Percentiles rank a stretch among this genome's conserved stretches.
Conservation (phyloP, 371 early-diverging fungal genomes). For the Amoeboaphelidium protococcarum region DNA sequence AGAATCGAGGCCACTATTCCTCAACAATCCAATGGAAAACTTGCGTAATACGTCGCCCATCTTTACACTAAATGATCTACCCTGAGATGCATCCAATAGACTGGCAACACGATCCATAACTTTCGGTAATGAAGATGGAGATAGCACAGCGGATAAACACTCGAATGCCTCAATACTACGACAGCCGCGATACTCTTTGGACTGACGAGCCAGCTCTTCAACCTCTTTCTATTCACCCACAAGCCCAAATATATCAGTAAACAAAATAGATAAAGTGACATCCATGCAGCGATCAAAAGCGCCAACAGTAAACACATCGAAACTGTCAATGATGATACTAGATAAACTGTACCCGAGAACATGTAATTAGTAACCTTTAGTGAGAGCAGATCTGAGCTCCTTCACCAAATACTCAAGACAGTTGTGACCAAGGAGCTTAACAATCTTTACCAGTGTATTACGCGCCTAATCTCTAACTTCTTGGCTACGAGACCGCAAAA, state of each 20-base stretch:
- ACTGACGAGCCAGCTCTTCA: slow-evolving; percentile 59
- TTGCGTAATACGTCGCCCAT: slow-evolving; percentile 48
- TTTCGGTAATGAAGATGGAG: no score
- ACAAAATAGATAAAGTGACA: slow-evolving; percentile 33
- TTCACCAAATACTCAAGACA: slow-evolving; percentile 64
- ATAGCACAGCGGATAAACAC: slow-evolving; percentile 29
- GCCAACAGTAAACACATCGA: slow-evolving; percentile 18
- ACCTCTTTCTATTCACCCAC: slow-evolving; percentile 65
- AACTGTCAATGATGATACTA: slow-evolving; percentile 24
- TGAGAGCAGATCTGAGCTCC: slow-evolving; percentile 46
- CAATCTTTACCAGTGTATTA: slow-evolving; percentile 56
- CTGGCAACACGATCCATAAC: no score
- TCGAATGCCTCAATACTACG: slow-evolving; percentile 61
- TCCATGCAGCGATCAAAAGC: slow-evolving; percentile 48
- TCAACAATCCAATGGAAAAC: slow-evolving; percentile 45
- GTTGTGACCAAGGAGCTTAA: slow-evolving; percentile 44
- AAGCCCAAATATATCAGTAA: slow-evolving; percentile 71
- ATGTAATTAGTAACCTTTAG: slow-evolving; percentile 66
- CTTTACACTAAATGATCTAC: slow-evolving; percentile 32
- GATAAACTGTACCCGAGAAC: slow-evolving; percentile 73
- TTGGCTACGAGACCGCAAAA: slow-evolving; percentile 50
- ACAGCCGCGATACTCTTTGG: slow-evolving; percentile 53
- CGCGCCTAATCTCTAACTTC: slow-evolving; percentile 60
- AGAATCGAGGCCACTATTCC: no score
- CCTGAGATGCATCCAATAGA: no score